Evolutionary conservation across 805 yeast species (phyloP).

Genomic region (Lipomyces yamadae): DNA sequence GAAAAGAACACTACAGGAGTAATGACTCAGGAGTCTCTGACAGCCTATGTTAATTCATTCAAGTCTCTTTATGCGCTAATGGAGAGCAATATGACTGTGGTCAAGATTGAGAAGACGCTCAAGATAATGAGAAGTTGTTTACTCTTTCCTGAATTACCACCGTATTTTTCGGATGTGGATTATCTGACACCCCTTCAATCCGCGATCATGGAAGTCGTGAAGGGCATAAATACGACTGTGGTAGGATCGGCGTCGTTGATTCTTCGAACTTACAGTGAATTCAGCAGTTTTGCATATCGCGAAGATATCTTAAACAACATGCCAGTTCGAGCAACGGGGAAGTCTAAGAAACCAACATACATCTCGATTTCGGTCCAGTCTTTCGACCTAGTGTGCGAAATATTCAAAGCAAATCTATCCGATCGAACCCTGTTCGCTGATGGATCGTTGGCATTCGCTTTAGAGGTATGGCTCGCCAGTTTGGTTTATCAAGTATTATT

Average conservation of each 20-base stretch:
- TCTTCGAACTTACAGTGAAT: constrained; percentile 27
- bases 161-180: constrained; percentile 56
- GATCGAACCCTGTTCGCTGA: constrained; percentile 23
- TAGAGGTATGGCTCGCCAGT: constrained; percentile 22
- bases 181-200: constrained; percentile 68
- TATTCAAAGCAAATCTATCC: constrained; percentile 13
- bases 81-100: constrained; percentile 43
- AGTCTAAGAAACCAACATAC: constrained; percentile 31
- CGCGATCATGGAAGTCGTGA: constrained; percentile 59
- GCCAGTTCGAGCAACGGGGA: constrained; percentile 20
- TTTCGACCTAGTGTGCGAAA: constrained; percentile 19
- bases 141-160: constrained; percentile 74
- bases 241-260: constrained; percentile 26
- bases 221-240: constrained; percentile 23
- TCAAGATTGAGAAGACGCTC: constrained; percentile 56
- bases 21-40: constrained; percentile 55
- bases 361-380: constrained; percentile 30
- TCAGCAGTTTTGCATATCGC: constrained; percentile 35
- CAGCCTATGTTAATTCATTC: constrained; percentile 60
- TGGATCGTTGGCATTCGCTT: constrained; percentile 35
- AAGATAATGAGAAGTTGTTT: constrained; percentile 67
- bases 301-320: constrained; percentile 9
- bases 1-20: constrained; percentile 47
- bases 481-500: neutral
- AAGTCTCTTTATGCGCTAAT: constrained; percentile 57